phyloP scores from a whole-genome alignment of 805 yeast species.

The Limtongia smithiae region DNA sequence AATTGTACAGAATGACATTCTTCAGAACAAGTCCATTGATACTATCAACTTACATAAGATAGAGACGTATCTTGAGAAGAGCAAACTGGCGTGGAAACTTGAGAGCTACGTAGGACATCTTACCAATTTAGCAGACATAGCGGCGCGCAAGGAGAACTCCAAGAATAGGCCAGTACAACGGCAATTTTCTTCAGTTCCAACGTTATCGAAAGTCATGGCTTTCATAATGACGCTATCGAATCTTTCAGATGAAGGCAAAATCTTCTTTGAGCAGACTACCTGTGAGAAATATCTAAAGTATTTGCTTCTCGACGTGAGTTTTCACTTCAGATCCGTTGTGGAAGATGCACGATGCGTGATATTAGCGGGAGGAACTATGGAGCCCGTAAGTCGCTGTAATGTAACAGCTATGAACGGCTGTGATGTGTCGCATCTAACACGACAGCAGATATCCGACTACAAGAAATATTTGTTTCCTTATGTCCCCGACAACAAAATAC shows the following conservation, averaged over 20 bases:
- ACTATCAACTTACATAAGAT: conserved; percentile 65
- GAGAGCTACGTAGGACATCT: conserved; percentile 50
- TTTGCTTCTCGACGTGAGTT: conserved; percentile 75
- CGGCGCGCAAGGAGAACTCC: conserved; percentile 2
- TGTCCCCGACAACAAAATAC: conserved; percentile 42
- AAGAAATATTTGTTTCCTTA: conserved; percentile 63
- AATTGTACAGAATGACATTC: conserved; percentile 51
- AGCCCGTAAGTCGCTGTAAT: conserved; percentile 45
- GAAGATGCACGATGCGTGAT: conserved; percentile 65
- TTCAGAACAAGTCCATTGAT: conserved; percentile 62
- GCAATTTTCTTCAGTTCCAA: conserved; percentile 42
- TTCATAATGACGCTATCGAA: conserved; percentile 65
- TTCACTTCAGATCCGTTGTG: conserved; percentile 61
- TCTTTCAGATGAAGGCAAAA: conserved; percentile 75
- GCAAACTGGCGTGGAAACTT: conserved; percentile 80
- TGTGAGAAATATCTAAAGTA: conserved; percentile 49
- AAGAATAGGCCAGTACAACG: neutral
- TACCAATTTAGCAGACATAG: conserved; percentile 3
- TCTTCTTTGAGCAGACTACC: conserved; percentile 55
- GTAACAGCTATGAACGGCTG: neutral
- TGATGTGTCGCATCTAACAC: neutral
- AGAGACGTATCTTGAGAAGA: conserved; percentile 56
- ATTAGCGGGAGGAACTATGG: conserved; percentile 94
- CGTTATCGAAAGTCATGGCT: conserved; percentile 60
- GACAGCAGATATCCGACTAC: conserved; percentile 54